phyloP scores from a whole-genome alignment of 1,139 yeast species.

The Zygosaccharomyces pseudobailii region DNA sequence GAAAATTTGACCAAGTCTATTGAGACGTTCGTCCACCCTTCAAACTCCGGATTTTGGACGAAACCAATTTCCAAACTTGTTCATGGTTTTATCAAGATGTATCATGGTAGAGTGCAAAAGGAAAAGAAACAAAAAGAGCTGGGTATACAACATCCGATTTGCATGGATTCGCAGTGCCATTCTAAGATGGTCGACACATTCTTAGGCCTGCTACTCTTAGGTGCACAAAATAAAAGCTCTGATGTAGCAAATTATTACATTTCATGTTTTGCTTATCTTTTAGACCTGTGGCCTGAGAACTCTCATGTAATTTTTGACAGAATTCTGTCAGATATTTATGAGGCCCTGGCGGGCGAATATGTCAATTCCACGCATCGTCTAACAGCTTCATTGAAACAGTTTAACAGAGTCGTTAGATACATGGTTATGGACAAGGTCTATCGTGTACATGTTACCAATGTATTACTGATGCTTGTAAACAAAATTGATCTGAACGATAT shows the following conservation, averaged over 20 bases:
- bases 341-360: slow-evolving; percentile 68
- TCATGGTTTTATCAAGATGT: slow-evolving; percentile 50
- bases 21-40: slow-evolving; percentile 88
- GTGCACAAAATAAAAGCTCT: slow-evolving; percentile 72
- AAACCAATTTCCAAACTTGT: slow-evolving; percentile 61
- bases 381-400: slow-evolving; percentile 62
- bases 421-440: slow-evolving; percentile 62
- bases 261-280: slow-evolving; percentile 56
- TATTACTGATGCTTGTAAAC: slow-evolving; percentile 64
- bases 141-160: slow-evolving; percentile 28
- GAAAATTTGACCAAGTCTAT: slow-evolving; percentile 59
- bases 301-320: slow-evolving; percentile 52
- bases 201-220: slow-evolving; percentile 55
- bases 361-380: slow-evolving; percentile 82
- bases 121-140: slow-evolving; percentile 39
- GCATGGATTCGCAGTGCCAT: slow-evolving; percentile 45
- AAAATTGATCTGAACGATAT: slow-evolving; percentile 90
- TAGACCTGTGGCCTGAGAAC: slow-evolving; percentile 53
- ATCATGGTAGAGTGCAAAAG: slow-evolving; percentile 51
- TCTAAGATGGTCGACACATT: slow-evolving; percentile 44
- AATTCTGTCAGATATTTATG: slow-evolving; percentile 71
- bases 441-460: slow-evolving; percentile 73
- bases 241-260: slow-evolving; percentile 57
- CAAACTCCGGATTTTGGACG: slow-evolving; percentile 85
- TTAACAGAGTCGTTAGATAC: slow-evolving; percentile 62